Evolutionary conservation across 2,329 filamentous ascomycete genomes (phyloP), one percentile per base, ranked within the genome.

Genomic region (Fusarium sp.): DNA sequence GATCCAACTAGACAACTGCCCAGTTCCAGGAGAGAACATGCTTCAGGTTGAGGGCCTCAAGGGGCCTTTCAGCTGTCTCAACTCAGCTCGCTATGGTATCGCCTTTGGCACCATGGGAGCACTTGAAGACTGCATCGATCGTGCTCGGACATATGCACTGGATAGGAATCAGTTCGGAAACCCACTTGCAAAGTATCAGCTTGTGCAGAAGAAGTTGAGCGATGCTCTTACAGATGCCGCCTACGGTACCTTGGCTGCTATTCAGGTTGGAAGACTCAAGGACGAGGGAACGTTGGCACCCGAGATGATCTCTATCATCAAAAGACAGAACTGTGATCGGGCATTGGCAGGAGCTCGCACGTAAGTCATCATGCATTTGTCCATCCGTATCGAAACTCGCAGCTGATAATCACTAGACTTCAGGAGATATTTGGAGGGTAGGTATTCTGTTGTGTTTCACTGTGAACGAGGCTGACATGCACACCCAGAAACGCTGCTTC

Each of bases 281-380:
- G 94, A 98, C 70, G 87, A 91, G 73, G 93, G 93, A 62, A 91
- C 91, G 75, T 86, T 85, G 25, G 88, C 90, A 4, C 93, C 94
- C 6, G 94, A 98, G 80, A 97, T 98, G 93, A 96, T 99, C 70
- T 87, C 84, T 73, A 85, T 99, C 90, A 88, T 98, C 74, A 99
- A 99, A 84, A 84, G 94, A 65, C 93, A 97, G 79, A 99, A 99
- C 77, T 98, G 95, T 76, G 95, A 99, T 77, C 83, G 89, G 48
- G 94, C 95, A 14, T 79, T 99, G 70, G 79, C 85, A n/a, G 92
- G 93, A 65, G 87, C 93, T 17, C 84, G 94, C 66, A 80, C 82
- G 74, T 80, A 23, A 38, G 45, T 31, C 6, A 25, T 25, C 8
- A 25, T 25, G 0, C 2, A 2, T 31, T 25, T 5, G 8, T 25